phyloP scores from a whole-genome alignment of 1,284 basidiomycete genomes.

The Pascua sp. region DNA sequence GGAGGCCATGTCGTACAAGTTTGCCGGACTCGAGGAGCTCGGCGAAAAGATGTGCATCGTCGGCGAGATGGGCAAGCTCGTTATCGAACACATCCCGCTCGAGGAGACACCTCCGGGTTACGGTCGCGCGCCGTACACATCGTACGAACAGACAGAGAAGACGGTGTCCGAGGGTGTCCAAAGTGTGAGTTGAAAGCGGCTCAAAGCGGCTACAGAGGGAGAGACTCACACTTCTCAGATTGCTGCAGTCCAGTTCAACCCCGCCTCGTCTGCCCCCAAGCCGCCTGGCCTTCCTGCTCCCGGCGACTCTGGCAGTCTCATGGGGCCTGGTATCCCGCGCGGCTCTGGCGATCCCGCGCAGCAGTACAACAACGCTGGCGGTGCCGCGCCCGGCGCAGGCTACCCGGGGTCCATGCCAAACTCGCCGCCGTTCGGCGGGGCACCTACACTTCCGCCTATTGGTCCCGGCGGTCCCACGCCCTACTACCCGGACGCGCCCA shows the following conservation, averaged over 20 bases:
- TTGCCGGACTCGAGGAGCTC: slow-evolving; percentile 78
- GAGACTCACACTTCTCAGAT: slow-evolving; percentile 23
- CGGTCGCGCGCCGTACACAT: slow-evolving; percentile 66
- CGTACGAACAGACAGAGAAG: slow-evolving; percentile 59
- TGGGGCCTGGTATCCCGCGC: slow-evolving; percentile 21
- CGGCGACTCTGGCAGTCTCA: slow-evolving; percentile 15
- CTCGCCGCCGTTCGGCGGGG: no score
- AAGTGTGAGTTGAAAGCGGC: slow-evolving; percentile 33
- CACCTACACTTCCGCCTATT: no score
- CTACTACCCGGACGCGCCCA: no score
- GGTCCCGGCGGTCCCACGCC: no score
- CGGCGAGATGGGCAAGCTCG: slow-evolving; percentile 73
- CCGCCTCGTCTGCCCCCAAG: slow-evolving; percentile 31
- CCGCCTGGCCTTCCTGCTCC: slow-evolving; percentile 39
- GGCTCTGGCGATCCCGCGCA: background rate
- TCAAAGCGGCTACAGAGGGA: no score
- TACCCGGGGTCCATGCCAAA: no score
- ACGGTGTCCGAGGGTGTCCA: slow-evolving; percentile 64
- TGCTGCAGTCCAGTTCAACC: slow-evolving; percentile 40
- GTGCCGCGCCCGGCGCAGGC: no score
- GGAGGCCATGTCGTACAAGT: slow-evolving; percentile 77
- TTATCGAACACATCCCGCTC: slow-evolving; percentile 77
- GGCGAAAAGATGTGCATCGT: slow-evolving; percentile 84
- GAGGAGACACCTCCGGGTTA: slow-evolving; percentile 76
- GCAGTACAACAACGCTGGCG: no score